A percentile compares a stretch with the other conserved stretches of the same genome.
phyloP scores from a whole-genome alignment of 495 filamentous ascomycete genomes.

The Xylaria bambusicola region DNA sequence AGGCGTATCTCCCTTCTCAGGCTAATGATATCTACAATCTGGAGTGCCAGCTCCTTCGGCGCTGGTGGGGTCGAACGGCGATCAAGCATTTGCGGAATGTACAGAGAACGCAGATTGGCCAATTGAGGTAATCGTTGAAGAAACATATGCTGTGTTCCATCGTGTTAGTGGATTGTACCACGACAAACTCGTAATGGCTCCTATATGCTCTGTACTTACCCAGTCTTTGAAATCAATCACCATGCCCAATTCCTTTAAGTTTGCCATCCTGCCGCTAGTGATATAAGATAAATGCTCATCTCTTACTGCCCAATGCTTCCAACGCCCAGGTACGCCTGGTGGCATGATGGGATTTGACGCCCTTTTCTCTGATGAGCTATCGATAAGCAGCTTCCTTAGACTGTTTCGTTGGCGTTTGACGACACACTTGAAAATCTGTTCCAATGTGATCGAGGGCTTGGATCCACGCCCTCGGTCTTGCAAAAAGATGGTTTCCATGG shows the following conservation, averaged over 20 bases:
- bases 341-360: slow-evolving; percentile 2
- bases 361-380: slow-evolving; percentile 65
- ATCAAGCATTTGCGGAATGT: slow-evolving; percentile 71
- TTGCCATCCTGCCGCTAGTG: slow-evolving; percentile 79
- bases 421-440: slow-evolving; percentile 73
- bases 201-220: slow-evolving; percentile 58
- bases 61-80: slow-evolving; percentile 48
- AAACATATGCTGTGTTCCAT: slow-evolving; percentile 71
- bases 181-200: neutral
- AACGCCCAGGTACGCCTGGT: slow-evolving; percentile 46
- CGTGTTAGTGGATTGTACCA: neutral
- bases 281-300: slow-evolving; percentile 53
- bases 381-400: slow-evolving; percentile 75
- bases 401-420: slow-evolving; percentile 72
- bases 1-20: slow-evolving; percentile 83
- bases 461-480: slow-evolving; percentile 67
- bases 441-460: slow-evolving; percentile 62
- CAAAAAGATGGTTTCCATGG: slow-evolving; percentile 79
- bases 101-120: slow-evolving; percentile 72
- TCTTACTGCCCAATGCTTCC: slow-evolving; percentile 67
- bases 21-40: slow-evolving; percentile 82
- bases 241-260: slow-evolving; percentile 73
- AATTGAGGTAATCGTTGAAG: slow-evolving; percentile 78
- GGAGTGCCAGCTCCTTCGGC: slow-evolving; percentile 75
- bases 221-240: slow-evolving; percentile 82